Conservation (phyloP, 2,329 filamentous ascomycete species). For the Claviceps digitariae region DNA sequence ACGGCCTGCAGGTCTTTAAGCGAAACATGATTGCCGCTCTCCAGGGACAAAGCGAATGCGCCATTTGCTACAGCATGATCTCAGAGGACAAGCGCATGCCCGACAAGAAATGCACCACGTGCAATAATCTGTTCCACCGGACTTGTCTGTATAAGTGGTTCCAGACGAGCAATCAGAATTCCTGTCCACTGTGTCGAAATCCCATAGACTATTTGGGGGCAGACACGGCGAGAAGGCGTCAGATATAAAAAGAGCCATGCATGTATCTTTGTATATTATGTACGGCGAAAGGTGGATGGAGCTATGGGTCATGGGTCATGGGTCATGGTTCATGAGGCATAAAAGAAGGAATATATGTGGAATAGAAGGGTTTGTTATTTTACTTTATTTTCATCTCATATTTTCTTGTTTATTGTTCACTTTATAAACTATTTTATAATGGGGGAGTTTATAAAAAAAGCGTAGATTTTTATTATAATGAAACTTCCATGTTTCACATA, state of each 20-base stretch:
- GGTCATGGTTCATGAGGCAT: background rate
- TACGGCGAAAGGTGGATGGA: no score
- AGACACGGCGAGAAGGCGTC: slow-evolving; percentile 25
- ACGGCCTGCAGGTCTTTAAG: slow-evolving; percentile 74
- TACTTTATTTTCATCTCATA: background rate
- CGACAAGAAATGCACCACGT: slow-evolving; percentile 82
- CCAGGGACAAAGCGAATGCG: slow-evolving; percentile 88
- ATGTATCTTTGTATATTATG: background rate
- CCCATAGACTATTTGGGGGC: slow-evolving; percentile 52
- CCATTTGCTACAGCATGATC: slow-evolving; percentile 94
- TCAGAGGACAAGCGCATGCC: slow-evolving; percentile 79
- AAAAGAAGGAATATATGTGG: no score
- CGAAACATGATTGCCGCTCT: slow-evolving; percentile 77
- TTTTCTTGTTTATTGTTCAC: background rate
- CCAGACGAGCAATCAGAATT: slow-evolving; percentile 79
- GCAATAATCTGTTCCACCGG: slow-evolving; percentile 86
- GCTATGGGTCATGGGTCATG: no score
- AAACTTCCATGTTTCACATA: no score
- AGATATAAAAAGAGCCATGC: slow-evolving; percentile 5
- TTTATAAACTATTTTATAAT: no score
- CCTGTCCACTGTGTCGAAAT: slow-evolving; percentile 85
- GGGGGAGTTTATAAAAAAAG: no score
- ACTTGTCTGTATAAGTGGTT: slow-evolving; percentile 95
- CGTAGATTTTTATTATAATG: no score
- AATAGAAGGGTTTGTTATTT: no score